phyloP scores from a whole-genome alignment of 805 yeast genomes.

The Diddensiella santjacobensis region DNA sequence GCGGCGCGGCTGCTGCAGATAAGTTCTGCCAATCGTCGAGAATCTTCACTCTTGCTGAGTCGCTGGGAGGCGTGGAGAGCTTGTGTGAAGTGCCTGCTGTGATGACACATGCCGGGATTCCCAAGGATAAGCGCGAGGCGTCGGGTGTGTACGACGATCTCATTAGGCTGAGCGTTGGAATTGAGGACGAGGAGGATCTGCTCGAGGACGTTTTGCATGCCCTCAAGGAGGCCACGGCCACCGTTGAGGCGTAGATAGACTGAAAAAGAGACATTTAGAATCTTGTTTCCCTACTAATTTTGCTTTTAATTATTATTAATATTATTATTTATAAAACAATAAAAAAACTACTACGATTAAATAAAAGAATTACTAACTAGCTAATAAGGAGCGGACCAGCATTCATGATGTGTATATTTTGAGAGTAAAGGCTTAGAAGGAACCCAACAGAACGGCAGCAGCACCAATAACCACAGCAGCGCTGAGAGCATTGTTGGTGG shows the following conservation, averaged over 20 bases:
- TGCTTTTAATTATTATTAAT: too few species aligned
- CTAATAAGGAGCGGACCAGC: too few species aligned
- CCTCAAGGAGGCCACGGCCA: constrained; percentile 39
- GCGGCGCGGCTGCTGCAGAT: constrained; percentile 75
- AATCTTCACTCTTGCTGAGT: constrained; percentile 82
- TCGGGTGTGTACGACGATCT: constrained; percentile 80
- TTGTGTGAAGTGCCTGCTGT: constrained; percentile 83
- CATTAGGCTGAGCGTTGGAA: constrained; percentile 80
- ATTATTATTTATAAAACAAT: too few species aligned
- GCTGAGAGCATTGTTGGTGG: not conserved
- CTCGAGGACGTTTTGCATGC: constrained; percentile 73
- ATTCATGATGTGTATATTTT: too few species aligned
- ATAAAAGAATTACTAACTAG: too few species aligned
- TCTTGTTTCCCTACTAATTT: not conserved
- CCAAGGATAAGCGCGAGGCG: constrained; percentile 69
- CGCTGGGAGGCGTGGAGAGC: constrained; percentile 86
- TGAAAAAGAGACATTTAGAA: not conserved
- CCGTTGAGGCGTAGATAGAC: too few species aligned
- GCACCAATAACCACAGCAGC: constrained; percentile 11
- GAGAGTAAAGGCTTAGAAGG: not conserved
- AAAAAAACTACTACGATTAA: too few species aligned
- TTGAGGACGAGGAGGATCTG: constrained; percentile 77
- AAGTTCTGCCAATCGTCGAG: constrained; percentile 69
- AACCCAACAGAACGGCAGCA: constrained; percentile 5
- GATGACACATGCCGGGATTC: constrained; percentile 92